Conservation (phyloP, 163 green algal species). For the Picocystis sp. region DNA sequence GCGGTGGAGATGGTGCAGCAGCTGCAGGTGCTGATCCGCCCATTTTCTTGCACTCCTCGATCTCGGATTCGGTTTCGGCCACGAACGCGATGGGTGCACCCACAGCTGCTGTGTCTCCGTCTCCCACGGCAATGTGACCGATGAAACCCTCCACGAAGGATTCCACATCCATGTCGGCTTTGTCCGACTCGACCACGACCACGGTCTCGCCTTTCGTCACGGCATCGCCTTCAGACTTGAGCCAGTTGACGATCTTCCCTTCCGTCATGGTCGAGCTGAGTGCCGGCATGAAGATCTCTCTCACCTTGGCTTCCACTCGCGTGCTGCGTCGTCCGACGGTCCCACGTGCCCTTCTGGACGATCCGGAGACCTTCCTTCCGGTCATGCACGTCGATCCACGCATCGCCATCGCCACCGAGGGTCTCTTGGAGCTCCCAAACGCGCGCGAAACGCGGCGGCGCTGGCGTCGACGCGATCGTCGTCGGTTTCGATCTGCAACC, state of each 20-base stretch:
- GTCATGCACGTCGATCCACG: no score
- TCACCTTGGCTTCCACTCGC: slow-evolving; percentile 34
- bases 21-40: slow-evolving; percentile 22
- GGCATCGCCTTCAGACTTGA: slow-evolving; percentile 82
- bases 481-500: no score
- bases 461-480: no score
- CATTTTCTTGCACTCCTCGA: slow-evolving; percentile 82
- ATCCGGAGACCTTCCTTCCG: no score
- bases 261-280: slow-evolving; percentile 80
- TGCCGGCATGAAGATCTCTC: slow-evolving; percentile 90
- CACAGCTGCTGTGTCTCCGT: slow-evolving; percentile 80
- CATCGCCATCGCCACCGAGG: no score
- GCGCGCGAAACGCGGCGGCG: no score
- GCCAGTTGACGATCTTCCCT: slow-evolving; percentile 90
- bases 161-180: slow-evolving; percentile 99
- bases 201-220: slow-evolving; percentile 45
- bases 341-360: no score
- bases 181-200: slow-evolving; percentile 86
- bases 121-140: slow-evolving; percentile 63
- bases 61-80: slow-evolving; percentile 78
- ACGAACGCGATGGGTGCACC: slow-evolving; percentile 83
- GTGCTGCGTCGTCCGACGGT: background rate
- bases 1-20: slow-evolving; percentile 17
- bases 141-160: slow-evolving; percentile 89
- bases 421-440: no score